Conservation (phyloP, 2,329 filamentous ascomycete genomes). For the Periconia macrospinosa region DNA sequence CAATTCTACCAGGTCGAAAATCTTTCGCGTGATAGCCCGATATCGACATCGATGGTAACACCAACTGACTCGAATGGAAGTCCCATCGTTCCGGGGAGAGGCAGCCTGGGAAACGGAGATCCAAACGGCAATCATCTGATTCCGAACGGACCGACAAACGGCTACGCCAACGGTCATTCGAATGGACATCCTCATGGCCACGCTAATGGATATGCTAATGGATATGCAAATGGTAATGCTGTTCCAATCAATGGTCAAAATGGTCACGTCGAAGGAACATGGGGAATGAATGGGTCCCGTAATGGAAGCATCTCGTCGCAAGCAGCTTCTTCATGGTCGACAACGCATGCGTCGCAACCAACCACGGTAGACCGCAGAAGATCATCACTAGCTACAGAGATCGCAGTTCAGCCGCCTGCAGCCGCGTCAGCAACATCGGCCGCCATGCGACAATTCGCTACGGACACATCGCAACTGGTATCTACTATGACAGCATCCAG, state of each 20-base stretch:
- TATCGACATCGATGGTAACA: constrained; percentile 25
- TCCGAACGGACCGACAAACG: neutral
- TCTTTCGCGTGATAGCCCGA: constrained; percentile 14
- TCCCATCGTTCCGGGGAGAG: constrained; percentile 21
- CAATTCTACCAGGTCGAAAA: constrained; percentile 14
- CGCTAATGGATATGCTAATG: constrained; percentile 1
- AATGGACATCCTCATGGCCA: constrained; percentile 10
- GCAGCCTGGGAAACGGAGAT: constrained; percentile 6
- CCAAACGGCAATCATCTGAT: constrained; percentile 3
- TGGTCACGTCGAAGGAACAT: constrained; percentile 25
- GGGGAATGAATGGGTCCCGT: constrained; percentile 20
- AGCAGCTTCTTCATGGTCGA: constrained; percentile 9
- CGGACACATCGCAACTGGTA: constrained; percentile 31
- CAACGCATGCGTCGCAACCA: constrained; percentile 5
- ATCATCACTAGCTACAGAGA: constrained; percentile 11
- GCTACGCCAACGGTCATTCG: constrained; percentile 8
- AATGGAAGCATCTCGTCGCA: constrained; percentile 15
- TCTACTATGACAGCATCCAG: constrained; percentile 29
- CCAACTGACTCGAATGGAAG: constrained; percentile 34
- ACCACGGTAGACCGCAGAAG: constrained; percentile 1
- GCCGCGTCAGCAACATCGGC: constrained; percentile 22
- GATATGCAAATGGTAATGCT: constrained; percentile 10
- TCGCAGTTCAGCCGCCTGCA: constrained; percentile 21
- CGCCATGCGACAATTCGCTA: constrained; percentile 28
- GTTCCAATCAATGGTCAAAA: constrained; percentile 14